A percentile compares a stretch with the other conserved stretches of the same genome.
These are phyloP conservation scores for Pythium brachiatum DNA, from an alignment of 352 stramenopile species.

Conservation along the genomic window DNA sequence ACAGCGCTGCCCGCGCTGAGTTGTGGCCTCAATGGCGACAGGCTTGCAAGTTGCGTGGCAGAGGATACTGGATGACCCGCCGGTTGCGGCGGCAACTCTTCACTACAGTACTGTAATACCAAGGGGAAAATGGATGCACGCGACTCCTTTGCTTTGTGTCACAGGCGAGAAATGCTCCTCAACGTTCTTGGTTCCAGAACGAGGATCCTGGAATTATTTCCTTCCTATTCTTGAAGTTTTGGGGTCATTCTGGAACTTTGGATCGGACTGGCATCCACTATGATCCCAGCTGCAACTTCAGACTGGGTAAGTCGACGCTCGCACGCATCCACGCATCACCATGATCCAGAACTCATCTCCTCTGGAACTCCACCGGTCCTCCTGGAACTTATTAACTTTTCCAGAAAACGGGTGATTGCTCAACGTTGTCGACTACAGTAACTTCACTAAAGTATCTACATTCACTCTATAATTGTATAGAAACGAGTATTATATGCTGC, in stretches of 20 bases:
- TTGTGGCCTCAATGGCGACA: too few relatives aligned
- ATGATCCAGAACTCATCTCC: constrained; percentile 1
- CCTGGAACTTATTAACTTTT: background rate
- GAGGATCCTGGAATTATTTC: background rate
- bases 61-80: too few relatives aligned
- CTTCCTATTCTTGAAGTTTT: background rate
- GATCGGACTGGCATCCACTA: constrained; percentile 1
- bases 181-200: background rate
- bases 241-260: background rate
- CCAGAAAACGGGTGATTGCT: background rate
- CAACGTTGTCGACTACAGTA: background rate
- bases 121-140: background rate
- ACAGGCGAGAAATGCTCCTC: background rate
- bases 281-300: constrained; percentile 3
- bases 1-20: too few relatives aligned
- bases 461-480: background rate
- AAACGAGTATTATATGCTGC: background rate
- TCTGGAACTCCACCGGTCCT: background rate
- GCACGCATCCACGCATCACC: background rate
- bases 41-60: too few relatives aligned
- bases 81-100: too few relatives aligned
- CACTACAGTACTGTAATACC: background rate
- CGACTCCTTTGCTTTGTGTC: background rate
- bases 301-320: background rate
- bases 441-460: background rate